Conservation (phyloP, 208 protist species). For the Vickermania spadyakhi region DNA sequence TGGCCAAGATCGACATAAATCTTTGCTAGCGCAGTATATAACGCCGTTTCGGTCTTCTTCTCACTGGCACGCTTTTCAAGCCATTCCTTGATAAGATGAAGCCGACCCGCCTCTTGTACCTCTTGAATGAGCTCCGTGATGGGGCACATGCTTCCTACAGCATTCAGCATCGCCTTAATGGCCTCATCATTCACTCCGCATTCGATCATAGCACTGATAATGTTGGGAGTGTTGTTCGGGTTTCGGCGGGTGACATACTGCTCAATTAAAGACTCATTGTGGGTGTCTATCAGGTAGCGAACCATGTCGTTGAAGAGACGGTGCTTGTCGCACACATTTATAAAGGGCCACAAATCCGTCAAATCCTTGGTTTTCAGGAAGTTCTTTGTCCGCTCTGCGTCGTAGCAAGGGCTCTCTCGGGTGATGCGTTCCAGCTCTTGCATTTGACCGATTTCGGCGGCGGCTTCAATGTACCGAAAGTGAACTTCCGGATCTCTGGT, state of each 20-base stretch:
- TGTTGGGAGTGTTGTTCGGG: constrained; percentile 94
- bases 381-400: constrained; percentile 97
- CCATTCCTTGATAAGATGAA: constrained; percentile 98
- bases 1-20: constrained; percentile 99
- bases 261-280: constrained; percentile 96
- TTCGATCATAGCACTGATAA: constrained; percentile 98
- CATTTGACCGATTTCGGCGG: constrained; percentile 94
- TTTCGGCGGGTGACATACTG: constrained; percentile 94
- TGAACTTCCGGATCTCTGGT: constrained; percentile 96
- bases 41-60: constrained; percentile 92
- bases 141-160: constrained; percentile 94
- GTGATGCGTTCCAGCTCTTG: constrained; percentile 99
- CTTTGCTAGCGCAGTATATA: constrained; percentile 99
- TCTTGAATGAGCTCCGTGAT: constrained; percentile 80
- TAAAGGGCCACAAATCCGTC: constrained; percentile 98
- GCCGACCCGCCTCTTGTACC: constrained; percentile 80
- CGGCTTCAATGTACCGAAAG: constrained; percentile 99
- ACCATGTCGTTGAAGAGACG: constrained; percentile 98
- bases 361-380: constrained; percentile 99
- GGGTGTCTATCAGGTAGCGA: constrained; percentile 95
- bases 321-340: constrained; percentile 99
- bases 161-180: constrained; percentile 93
- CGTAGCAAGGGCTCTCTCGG: constrained; percentile 96
- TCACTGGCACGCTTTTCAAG: constrained; percentile 95
- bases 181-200: constrained; percentile 96